Evolutionary conservation across 2,329 filamentous ascomycete genomes (phyloP).

Genomic region (Nemania sp.): DNA sequence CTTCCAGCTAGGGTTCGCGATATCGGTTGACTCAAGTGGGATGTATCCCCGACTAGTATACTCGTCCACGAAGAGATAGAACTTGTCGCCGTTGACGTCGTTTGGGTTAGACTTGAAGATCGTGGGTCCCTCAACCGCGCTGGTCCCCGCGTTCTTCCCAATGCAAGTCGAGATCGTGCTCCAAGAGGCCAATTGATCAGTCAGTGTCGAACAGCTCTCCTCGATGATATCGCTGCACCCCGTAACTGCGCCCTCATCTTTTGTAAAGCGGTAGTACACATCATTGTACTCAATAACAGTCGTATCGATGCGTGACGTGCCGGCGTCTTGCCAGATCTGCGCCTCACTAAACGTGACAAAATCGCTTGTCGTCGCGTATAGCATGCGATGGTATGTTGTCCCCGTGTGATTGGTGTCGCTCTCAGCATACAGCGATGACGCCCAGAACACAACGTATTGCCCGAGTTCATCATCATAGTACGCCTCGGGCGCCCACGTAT

Average conservation of each 20-base stretch:
- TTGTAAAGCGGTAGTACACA: conserved; percentile 65
- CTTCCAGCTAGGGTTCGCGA: conserved; percentile 62
- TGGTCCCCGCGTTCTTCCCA: conserved; percentile 61
- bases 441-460: conserved; percentile 62
- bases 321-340: conserved; percentile 64
- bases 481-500: conserved; percentile 66
- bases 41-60: conserved; percentile 65
- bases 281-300: conserved; percentile 60
- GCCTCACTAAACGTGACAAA: conserved; percentile 63
- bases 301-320: conserved; percentile 64
- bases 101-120: conserved; percentile 63
- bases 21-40: conserved; percentile 63
- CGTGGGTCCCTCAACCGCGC: conserved; percentile 64
- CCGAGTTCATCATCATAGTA: conserved; percentile 60
- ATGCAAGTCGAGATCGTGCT: conserved; percentile 61
- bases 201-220: conserved; percentile 59
- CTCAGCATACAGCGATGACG: conserved; percentile 58
- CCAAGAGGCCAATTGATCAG: conserved; percentile 58
- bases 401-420: conserved; percentile 57
- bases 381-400: conserved; percentile 63
- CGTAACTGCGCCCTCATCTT: conserved; percentile 64
- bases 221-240: conserved; percentile 68
- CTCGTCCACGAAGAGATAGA: conserved; percentile 68
- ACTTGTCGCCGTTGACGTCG: conserved; percentile 65
- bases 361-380: conserved; percentile 63